phyloP scores from a whole-genome alignment of 306 rosid genomes.

The Castanea mollissima region DNA sequence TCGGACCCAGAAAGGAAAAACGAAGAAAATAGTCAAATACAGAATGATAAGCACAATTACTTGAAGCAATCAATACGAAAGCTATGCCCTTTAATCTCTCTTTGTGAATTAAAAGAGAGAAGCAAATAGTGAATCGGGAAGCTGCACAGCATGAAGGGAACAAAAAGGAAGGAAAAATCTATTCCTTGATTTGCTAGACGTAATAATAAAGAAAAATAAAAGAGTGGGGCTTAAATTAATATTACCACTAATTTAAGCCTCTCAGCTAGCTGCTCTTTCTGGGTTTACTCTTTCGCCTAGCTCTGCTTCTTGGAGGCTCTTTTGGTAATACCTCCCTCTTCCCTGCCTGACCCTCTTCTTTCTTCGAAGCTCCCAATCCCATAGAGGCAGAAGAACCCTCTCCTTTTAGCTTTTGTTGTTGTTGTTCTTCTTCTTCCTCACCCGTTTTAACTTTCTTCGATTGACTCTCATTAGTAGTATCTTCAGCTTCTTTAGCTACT shows the following conservation, averaged over 20 bases:
- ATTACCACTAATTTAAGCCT: not conserved
- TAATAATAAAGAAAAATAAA: not conserved
- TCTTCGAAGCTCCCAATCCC: slow-evolving; percentile 19
- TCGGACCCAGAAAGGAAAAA: not conserved
- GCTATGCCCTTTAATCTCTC: not conserved
- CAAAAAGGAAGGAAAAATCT: not conserved
- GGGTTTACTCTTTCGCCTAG: slow-evolving; percentile 80
- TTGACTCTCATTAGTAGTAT: slow-evolving; percentile 21
- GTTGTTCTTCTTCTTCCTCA: slow-evolving; percentile 15
- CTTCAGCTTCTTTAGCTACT: slow-evolving; percentile 5
- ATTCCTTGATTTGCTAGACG: slow-evolving; percentile 3
- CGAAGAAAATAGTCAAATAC: not conserved
- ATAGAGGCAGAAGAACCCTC: slow-evolving; percentile 29
- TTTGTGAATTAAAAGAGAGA: not conserved
- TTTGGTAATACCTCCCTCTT: slow-evolving; percentile 16
- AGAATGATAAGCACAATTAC: not conserved
- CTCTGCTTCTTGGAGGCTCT: slow-evolving; percentile 61
- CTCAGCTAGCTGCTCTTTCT: slow-evolving; percentile 59
- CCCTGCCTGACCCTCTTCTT: slow-evolving; percentile 19
- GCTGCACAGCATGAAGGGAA: not conserved
- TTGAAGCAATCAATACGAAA: slow-evolving; percentile 12
- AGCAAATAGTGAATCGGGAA: not conserved
- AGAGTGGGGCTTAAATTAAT: not conserved
- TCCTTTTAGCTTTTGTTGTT: slow-evolving; percentile 17
- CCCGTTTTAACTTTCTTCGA: slow-evolving; percentile 24